Conservation (phyloP, 768 basidiomycete species). For the Boletus barrowsii region DNA sequence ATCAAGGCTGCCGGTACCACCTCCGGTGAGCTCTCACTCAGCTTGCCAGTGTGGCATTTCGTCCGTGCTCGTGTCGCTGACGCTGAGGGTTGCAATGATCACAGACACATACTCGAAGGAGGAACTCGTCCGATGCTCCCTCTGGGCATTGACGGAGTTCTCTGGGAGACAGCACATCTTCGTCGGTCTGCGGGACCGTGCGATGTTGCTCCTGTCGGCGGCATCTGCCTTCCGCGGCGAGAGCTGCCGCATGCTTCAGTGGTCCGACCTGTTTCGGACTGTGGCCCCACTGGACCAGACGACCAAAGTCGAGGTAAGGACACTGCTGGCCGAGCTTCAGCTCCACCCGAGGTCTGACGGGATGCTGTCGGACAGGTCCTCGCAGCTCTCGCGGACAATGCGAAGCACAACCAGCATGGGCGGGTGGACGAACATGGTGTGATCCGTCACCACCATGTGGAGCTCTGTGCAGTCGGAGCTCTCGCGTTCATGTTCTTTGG, state of each 20-base stretch:
- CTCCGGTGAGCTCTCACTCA: not conserved
- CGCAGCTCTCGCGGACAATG: conserved; percentile 26
- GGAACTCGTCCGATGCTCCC: not conserved
- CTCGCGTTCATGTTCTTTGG: conserved; percentile 28
- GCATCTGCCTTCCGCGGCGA: not conserved
- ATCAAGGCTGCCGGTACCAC: not conserved
- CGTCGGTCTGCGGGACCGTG: not conserved
- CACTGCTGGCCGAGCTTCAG: too few relatives aligned
- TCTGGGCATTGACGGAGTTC: conserved; percentile 1
- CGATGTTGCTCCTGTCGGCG: not conserved
- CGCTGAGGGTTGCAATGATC: too few relatives aligned
- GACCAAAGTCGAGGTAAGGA: not conserved
- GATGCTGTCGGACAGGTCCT: too few relatives aligned
- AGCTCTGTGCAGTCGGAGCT: conserved; percentile 31
- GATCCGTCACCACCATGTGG: conserved; percentile 26
- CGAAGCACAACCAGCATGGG: conserved; percentile 33
- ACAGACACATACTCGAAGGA: not conserved
- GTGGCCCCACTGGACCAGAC: not conserved
- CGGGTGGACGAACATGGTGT: conserved; percentile 31
- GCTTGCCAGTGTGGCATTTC: too few relatives aligned
- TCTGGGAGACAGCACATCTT: not conserved
- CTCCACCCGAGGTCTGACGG: too few relatives aligned
- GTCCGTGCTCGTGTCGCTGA: too few relatives aligned
- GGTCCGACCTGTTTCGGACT: conserved; percentile 2
- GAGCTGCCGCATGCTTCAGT: conserved; percentile 2